Base-by-base conservation (phyloP, 202 grass and related monocot species). In the Schoenoplectus triqueter region DNA sequence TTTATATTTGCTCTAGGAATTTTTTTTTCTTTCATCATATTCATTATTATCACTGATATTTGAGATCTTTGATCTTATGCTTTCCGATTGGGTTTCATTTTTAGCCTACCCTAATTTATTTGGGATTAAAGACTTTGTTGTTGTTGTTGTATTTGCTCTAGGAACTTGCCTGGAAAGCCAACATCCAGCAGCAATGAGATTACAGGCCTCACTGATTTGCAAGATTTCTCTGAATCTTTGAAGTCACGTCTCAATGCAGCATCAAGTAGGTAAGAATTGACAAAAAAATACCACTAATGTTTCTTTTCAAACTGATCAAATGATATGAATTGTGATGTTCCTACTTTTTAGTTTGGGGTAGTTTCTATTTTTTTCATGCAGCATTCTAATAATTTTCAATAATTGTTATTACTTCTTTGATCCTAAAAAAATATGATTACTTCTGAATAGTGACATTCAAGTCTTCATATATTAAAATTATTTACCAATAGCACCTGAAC, bases 221-320 rank as follows among this genome's bases (percentile, higher is more conserved):
- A 96, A 70, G 89, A 88, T 69, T 92, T 99, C 52, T 99, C 97
- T 44, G 97, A 99, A 80, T 91, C 97, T 70, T 45, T 99, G 20
- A 94, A 94, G 68, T 99, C 89, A 47, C 92, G 93, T 72, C 46
- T 99, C 73, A 96, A 93, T 87, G 82, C 97, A 57, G 90, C 93
- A 76, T 99, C 97, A 67, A 92, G 78, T 80, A 99, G 92, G 97
- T 99, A 94, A 44, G 41, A 45, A 79, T 62, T 55, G 42, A 62
- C 75, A 79, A 79, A 59, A 61, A 78, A 31, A 31, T 31, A 31
- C 31, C 31, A 31, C 31, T 31, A 31, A 31, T 31, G 31, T 84
- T 80, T 67, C 13, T 69, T 68, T 42, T 76, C 14, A 74, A 70
- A 51, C 19, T 1, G 64, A 0, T 57, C 40, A 64, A 77, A 77